phyloP scores from a whole-genome alignment of 2,329 filamentous ascomycete species.

The Zalaria obscura region DNA sequence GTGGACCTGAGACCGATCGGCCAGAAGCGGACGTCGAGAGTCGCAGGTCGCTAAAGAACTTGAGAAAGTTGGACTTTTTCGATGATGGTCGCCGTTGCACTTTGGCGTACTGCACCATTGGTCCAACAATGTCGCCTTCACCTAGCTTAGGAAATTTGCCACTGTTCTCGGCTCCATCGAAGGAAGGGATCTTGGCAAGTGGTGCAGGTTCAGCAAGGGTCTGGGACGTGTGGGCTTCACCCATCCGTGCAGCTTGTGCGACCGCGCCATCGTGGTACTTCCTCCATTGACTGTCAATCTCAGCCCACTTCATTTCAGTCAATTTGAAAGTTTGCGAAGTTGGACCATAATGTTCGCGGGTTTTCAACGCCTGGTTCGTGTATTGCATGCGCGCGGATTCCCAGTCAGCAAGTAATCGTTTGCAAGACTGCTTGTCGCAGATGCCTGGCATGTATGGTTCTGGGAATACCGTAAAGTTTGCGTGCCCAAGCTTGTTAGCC shows the following conservation, averaged over 20 bases:
- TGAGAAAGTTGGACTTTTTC: conserved; percentile 17
- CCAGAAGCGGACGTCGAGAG: not conserved
- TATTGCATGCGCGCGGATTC: conserved; percentile 72
- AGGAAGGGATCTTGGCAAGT: conserved; percentile 51
- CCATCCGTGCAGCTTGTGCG: conserved; percentile 21
- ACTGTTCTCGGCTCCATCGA: conserved; percentile 50
- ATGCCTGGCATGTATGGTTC: conserved; percentile 59
- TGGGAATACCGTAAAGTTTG: conserved; percentile 80
- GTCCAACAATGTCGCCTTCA: conserved; percentile 85
- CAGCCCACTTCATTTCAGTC: conserved; percentile 79
- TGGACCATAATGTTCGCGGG: conserved; percentile 76
- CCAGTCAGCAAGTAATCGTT: conserved; percentile 64
- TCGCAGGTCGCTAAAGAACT: conserved; percentile 18
- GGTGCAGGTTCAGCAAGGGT: conserved; percentile 33
- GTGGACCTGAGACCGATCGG: no score
- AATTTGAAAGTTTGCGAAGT: conserved; percentile 80
- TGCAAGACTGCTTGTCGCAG: conserved; percentile 43
- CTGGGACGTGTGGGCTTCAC: conserved; percentile 25
- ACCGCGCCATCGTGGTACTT: conserved; percentile 52
- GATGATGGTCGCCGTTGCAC: conserved; percentile 14
- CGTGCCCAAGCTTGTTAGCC: conserved; percentile 75
- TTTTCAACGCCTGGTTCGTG: conserved; percentile 75
- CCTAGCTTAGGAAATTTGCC: conserved; percentile 82
- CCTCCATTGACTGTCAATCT: conserved; percentile 64
- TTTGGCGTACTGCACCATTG: conserved; percentile 51